Conservation (phyloP, 2,329 filamentous ascomycete genomes). For the Exophiala phaeomuriformis region DNA sequence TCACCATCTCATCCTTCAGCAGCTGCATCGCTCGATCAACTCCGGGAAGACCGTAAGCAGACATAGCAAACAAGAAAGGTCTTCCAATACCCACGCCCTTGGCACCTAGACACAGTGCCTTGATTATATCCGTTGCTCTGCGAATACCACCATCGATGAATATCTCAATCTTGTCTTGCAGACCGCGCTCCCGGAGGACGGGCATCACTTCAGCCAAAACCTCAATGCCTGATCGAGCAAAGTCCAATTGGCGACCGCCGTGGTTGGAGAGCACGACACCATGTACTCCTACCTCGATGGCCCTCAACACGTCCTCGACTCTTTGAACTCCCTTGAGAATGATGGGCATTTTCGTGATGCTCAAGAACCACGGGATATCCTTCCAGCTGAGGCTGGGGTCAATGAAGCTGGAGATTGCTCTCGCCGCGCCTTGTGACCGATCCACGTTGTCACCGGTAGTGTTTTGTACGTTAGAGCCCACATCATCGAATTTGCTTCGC, state of each 20-base stretch:
- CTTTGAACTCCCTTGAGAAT: constrained; percentile 94
- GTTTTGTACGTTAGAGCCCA: constrained; percentile 72
- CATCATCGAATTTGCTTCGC: constrained; percentile 83
- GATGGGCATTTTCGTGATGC: constrained; percentile 89
- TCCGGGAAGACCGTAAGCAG: constrained; percentile 75
- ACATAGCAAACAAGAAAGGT: constrained; percentile 95
- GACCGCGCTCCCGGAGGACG: constrained; percentile 63
- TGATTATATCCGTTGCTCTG: constrained; percentile 87
- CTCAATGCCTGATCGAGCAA: constrained; percentile 80
- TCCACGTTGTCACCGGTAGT: constrained; percentile 63
- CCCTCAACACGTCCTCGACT: constrained; percentile 85
- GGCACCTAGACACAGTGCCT: constrained; percentile 86
- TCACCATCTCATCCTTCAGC: constrained; percentile 93
- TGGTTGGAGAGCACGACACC: constrained; percentile 95
- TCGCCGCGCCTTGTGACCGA: constrained; percentile 81
- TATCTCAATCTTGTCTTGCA: constrained; percentile 72
- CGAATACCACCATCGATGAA: constrained; percentile 87
- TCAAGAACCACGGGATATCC: constrained; percentile 86
- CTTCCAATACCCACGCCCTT: constrained; percentile 88
- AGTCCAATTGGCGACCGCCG: constrained; percentile 88
- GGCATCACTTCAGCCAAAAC: constrained; percentile 91
- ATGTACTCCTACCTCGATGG: constrained; percentile 73
- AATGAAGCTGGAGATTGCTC: constrained; percentile 94
- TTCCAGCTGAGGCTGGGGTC: constrained; percentile 90
- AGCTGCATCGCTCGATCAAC: constrained; percentile 90